A percentile compares a stretch with the other conserved stretches of the same genome.
phyloP scores from a whole-genome alignment of 495 filamentous ascomycete species.

The Trichoderma erinaceum region DNA sequence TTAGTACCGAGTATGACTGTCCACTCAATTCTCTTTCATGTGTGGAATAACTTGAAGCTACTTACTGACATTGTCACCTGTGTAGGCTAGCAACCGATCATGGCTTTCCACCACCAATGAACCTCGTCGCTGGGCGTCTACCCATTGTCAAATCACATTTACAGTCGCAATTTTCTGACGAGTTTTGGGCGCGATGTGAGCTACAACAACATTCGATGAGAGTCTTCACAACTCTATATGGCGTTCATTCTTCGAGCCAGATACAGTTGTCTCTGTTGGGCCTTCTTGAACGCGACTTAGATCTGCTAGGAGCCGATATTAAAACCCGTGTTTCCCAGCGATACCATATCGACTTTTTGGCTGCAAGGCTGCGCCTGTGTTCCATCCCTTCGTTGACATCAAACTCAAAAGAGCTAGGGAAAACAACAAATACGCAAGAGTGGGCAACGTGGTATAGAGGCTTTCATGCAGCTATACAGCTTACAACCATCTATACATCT shows the following conservation, averaged over 20 bases:
- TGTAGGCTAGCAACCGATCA: not conserved
- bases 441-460: not conserved
- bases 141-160: not conserved
- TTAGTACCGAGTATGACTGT: not conserved
- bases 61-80: not conserved
- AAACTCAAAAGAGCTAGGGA: not conserved
- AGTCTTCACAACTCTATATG: not conserved
- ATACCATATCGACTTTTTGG: not conserved
- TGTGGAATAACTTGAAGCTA: not conserved
- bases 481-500: not conserved
- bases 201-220: not conserved
- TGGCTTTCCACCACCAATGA: not conserved
- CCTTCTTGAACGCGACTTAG: not conserved
- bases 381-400: not conserved
- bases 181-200: not conserved
- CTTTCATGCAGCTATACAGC: not conserved
- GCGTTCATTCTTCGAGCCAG: not conserved
- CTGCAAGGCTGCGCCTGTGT: not conserved
- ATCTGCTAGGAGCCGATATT: not conserved
- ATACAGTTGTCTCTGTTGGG: not conserved
- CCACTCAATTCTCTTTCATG: not conserved
- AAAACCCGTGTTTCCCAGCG: not conserved
- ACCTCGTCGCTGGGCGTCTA: not conserved
- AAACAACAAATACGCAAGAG: not conserved
- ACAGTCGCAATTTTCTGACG: not conserved